A percentile compares a stretch with the other conserved stretches of the same genome.
phyloP scores from a whole-genome alignment of 2,329 filamentous ascomycete species.

The Thelonectria olida region DNA sequence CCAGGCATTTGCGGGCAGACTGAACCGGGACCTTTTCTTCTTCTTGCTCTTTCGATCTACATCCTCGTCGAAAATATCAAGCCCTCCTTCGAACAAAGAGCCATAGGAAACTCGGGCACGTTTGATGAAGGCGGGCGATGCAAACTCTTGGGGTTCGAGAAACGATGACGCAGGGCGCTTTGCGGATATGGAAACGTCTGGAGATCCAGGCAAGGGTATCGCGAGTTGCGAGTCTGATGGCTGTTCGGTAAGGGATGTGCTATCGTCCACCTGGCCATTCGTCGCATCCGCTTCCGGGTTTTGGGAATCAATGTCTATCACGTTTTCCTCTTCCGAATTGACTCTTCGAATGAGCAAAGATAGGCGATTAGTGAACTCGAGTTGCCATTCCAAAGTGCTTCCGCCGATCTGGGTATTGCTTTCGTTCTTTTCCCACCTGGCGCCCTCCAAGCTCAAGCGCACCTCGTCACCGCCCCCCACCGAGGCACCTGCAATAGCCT shows the following conservation, averaged over 20 bases:
- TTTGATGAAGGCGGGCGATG: slow-evolving; percentile 84
- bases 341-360: slow-evolving; percentile 52
- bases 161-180: slow-evolving; percentile 48
- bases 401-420: slow-evolving; percentile 58
- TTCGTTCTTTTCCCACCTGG: slow-evolving; percentile 68
- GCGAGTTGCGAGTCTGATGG: slow-evolving; percentile 22
- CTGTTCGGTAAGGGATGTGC: slow-evolving; percentile 10
- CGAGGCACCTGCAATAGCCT: slow-evolving; percentile 70
- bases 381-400: slow-evolving; percentile 65
- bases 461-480: slow-evolving; percentile 84
- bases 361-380: slow-evolving; percentile 63
- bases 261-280: slow-evolving; percentile 26
- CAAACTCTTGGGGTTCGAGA: slow-evolving; percentile 64
- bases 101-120: slow-evolving; percentile 75
- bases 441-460: slow-evolving; percentile 74
- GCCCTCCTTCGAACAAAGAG: slow-evolving; percentile 68
- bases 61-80: slow-evolving; percentile 77
- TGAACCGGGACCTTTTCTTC: slow-evolving; percentile 76
- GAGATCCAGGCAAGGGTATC: slow-evolving; percentile 28
- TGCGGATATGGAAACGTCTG: slow-evolving; percentile 34
- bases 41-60: slow-evolving; percentile 31
- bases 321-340: slow-evolving; percentile 57
- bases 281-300: slow-evolving; percentile 27
- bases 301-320: slow-evolving; percentile 61
- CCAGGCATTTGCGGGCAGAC: slow-evolving; percentile 75